Base-by-base conservation (phyloP, 768 basidiomycete genomes). In the Trametes elegans region DNA sequence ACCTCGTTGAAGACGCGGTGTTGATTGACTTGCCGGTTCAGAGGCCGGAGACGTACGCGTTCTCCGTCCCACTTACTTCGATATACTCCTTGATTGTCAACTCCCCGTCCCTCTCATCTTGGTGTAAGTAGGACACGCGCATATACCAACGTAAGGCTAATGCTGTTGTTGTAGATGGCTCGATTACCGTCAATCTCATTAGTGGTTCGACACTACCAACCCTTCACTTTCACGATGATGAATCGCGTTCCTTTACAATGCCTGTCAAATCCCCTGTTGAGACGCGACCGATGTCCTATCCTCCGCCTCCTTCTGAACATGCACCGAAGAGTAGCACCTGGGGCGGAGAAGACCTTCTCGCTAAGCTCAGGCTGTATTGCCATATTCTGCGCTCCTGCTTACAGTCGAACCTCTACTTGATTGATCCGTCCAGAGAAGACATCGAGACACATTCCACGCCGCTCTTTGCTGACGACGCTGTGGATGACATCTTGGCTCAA, bases 171-270 rank as follows among this genome's bases (percentile, higher is more conserved):
- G 40, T 64, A 95, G 90, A 94, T 66, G 94, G 94, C 5, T 88
- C 89, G 18, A 81, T 95, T 58, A 90, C 85, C 34, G 83, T 98
- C 57, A 96, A 96, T 69, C 85, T 93, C 53, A 90, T 87, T 60
- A 90, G 84, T 61, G 88, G 89, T 27, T 83, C 87, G 45, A 90
- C 93, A 1, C 78, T 97, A 0, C 92, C 94, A 0, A 92, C 90
- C 0, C 80, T 99, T 2, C 84, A 94, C 70, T 98, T 98, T 70
- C 97, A 98, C 69, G 97, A 98, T 66, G 95, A 98, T 63, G 95
- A 98, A 69, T 95, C 93, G 0, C 82, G 82, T 28, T 94, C 93
- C 4, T 83, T 85, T 67, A 81, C 81, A 3, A 69, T 82, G 48
- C 65, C 70, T 10, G 66, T 66, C 34, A 74, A 81, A 66, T 60